Base-by-base conservation (phyloP, 306 rosid species). In the Casuarina cunninghamiana region DNA sequence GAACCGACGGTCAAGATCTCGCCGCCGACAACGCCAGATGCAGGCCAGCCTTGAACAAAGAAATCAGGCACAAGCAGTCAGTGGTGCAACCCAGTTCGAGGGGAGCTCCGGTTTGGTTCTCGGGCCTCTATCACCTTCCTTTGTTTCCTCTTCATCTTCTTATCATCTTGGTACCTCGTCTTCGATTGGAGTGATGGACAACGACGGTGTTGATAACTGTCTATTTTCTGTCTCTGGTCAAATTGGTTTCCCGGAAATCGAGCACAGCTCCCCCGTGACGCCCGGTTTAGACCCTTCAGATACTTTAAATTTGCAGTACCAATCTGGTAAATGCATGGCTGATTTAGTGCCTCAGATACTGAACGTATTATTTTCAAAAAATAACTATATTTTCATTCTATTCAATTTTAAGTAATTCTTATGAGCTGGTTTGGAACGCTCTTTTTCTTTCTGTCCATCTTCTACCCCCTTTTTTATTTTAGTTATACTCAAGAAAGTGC, bases 21-120 rank as follows among this genome's bases (percentile, higher is more conserved):
- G 97, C 72, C 97, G 99, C 81, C 95, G 99, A 46, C 99, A 93
- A 61, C 91, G 99, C 10, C 99, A 93, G 93, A 44, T 90, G 74
- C 91, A 86, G 41, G 96, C 94, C 0, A 70, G 55, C 50, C 90
- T 85, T 5, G 92, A 87, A 17, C 94, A 85, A 39, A 77, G 75
- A 58, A 81, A 78, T 16, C 72, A 69, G 17, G 57, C 15, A 2
- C 83, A 83, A 44, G 80, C 21, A 26, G 69, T 43, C 16, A 77
- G 60, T 21, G 86, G 87, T 88, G 90, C 89, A 87, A 73, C 74
- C 82, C 82, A 78, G 17, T 80, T 70, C 6, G 82, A 82, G 41
- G 58, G 75, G 35, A n/a, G 58, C 9, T 3, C 78, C 0, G 72
- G 71, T 3, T 37, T 74, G 79, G 83, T 51, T 12, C 74, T 81